phyloP scores from a whole-genome alignment of 768 basidiomycete species.

The Macrocybe gigantea region DNA sequence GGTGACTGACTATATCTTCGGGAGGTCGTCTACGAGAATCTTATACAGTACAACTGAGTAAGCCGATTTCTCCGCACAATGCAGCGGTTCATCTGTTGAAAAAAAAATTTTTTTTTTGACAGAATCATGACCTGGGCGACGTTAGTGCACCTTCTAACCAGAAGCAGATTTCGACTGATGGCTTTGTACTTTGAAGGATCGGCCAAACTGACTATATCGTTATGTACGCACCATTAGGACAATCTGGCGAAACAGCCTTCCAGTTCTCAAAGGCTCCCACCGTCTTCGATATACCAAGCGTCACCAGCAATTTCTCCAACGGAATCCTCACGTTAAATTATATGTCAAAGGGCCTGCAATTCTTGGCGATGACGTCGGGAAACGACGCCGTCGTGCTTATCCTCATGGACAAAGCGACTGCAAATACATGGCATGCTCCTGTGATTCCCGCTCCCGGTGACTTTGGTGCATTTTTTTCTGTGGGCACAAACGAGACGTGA shows the following conservation, averaged over 20 bases:
- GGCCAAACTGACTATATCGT: slow-evolving; percentile 35
- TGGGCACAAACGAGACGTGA: slow-evolving; percentile 40
- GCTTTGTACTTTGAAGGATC: slow-evolving; percentile 22
- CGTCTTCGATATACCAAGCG: slow-evolving; percentile 22
- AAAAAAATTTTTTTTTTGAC: neutral
- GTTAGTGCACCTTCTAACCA: slow-evolving; percentile 18
- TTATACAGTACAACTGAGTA: slow-evolving; percentile 45
- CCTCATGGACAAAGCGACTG: slow-evolving; percentile 41
- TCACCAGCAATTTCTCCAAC: slow-evolving; percentile 26
- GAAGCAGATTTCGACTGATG: neutral
- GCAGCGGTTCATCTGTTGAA: slow-evolving; percentile 7
- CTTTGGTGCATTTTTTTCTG: slow-evolving; percentile 37
- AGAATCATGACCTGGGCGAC: slow-evolving; percentile 54
- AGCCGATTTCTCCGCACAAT: no score
- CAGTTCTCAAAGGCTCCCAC: slow-evolving; percentile 22
- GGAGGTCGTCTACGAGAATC: slow-evolving; percentile 24
- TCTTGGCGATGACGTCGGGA: slow-evolving; percentile 25
- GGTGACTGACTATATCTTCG: slow-evolving; percentile 44
- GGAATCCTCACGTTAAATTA: slow-evolving; percentile 36
- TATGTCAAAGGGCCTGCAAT: slow-evolving; percentile 24
- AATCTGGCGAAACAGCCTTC: slow-evolving; percentile 40
- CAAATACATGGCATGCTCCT: slow-evolving; percentile 45
- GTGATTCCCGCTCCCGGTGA: slow-evolving; percentile 26
- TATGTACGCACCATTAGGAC: slow-evolving; percentile 33
- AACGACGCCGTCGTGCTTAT: slow-evolving; percentile 22